phyloP scores from a whole-genome alignment of 176 grass and related monocot species.

The Dactylis glomerata region DNA sequence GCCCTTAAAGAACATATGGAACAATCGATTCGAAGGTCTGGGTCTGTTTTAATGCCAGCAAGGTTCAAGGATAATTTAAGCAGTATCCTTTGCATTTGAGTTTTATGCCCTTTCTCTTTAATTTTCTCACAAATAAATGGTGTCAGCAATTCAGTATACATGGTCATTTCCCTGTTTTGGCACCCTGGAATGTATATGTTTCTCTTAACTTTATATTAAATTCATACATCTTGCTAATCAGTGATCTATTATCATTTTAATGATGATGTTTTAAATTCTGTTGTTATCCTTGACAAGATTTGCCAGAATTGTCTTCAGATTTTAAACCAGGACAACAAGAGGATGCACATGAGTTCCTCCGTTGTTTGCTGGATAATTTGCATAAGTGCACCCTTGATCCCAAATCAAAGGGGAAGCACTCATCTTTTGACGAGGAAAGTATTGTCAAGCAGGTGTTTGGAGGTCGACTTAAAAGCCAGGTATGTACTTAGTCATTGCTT shows the following conservation, averaged over 20 bases:
- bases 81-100: slow-evolving; percentile 75
- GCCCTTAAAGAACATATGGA: slow-evolving; percentile 68
- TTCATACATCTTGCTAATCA: neutral
- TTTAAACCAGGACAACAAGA: slow-evolving; percentile 73
- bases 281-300: slow-evolving; percentile 53
- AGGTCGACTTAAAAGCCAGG: slow-evolving; percentile 78
- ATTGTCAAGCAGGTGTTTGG: slow-evolving; percentile 86
- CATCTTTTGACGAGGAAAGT: slow-evolving; percentile 63
- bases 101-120: neutral
- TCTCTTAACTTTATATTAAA: neutral
- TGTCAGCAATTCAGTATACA: neutral
- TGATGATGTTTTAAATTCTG: neutral
- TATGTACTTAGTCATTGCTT: slow-evolving; percentile 13
- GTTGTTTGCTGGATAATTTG: slow-evolving; percentile 76
- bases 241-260: neutral
- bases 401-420: slow-evolving; percentile 24
- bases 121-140: neutral
- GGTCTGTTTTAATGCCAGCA: slow-evolving; percentile 53
- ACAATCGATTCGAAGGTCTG: slow-evolving; percentile 49
- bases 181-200: neutral
- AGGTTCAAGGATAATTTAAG: slow-evolving; percentile 72
- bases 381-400: slow-evolving; percentile 55
- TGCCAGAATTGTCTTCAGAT: slow-evolving; percentile 70
- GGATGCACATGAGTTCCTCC: slow-evolving; percentile 88
- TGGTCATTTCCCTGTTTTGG: neutral